These are phyloP conservation scores for Malus hybrid DNA, from an alignment of 331 rosid genomes.

Conservation along the genomic window DNA sequence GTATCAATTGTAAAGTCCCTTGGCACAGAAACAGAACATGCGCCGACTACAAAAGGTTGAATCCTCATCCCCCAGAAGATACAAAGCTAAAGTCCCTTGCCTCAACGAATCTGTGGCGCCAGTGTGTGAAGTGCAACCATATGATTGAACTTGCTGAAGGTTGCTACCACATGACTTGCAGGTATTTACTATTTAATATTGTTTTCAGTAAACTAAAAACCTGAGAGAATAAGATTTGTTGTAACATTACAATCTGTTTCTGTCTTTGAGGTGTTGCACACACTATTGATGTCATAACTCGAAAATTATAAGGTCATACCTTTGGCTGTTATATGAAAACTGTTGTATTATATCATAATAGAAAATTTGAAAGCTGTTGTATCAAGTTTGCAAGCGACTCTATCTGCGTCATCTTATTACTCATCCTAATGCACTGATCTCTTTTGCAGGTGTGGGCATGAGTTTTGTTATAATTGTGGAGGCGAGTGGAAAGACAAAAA, in stretches of 20 bases:
- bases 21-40: constrained; percentile 28
- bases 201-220: not conserved
- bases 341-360: not conserved
- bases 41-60: not conserved
- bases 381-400: not conserved
- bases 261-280: not conserved
- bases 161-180: constrained; percentile 40
- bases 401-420: not conserved
- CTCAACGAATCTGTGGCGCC: constrained; percentile 31
- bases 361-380: not conserved
- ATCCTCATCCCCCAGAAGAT: constrained; percentile 9
- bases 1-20: constrained; percentile 27
- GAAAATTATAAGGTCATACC: not conserved
- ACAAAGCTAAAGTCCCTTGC: constrained; percentile 31
- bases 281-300: not conserved
- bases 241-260: not conserved
- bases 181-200: constrained; percentile 8
- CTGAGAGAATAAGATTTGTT: not conserved
- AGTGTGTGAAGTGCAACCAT: constrained; percentile 28
- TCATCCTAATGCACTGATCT: not conserved
- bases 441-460: constrained; percentile 55
- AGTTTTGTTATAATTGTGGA: constrained; percentile 76
- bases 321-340: too few species aligned
- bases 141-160: constrained; percentile 37
- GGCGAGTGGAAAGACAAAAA: constrained; percentile 61